phyloP scores from a whole-genome alignment of 306 rosid genomes.

The Quercus parvula region DNA sequence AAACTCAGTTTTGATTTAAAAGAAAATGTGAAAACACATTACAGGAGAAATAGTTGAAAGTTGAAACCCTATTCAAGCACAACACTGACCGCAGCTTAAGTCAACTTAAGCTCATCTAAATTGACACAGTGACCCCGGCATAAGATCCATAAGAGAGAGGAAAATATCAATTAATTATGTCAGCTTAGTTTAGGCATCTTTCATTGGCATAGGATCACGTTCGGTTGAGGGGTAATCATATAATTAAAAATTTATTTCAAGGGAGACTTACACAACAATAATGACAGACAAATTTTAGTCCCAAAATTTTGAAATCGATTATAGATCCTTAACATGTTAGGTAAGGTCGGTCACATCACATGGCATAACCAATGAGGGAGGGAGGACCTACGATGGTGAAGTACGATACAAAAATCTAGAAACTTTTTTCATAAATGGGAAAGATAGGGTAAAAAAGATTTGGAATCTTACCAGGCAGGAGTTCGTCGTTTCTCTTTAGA shows the following conservation, averaged over 20 bases:
- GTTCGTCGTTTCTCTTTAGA: conserved; percentile 72
- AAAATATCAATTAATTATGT: neutral
- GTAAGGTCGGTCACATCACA: no score
- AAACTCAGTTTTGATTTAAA: neutral
- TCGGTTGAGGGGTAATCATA: neutral
- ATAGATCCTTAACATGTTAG: no score
- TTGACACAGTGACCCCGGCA: neutral
- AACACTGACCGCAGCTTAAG: neutral
- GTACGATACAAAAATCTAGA: no score
- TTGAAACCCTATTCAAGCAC: neutral
- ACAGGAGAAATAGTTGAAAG: neutral
- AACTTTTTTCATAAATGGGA: neutral
- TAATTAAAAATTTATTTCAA: no score
- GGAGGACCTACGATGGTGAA: no score
- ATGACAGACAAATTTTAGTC: no score
- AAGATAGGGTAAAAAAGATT: neutral
- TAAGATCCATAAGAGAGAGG: neutral
- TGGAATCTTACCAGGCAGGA: conserved; percentile 81
- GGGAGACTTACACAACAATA: no score
- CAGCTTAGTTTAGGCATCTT: neutral
- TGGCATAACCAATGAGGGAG: no score
- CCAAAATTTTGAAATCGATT: no score
- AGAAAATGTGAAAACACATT: neutral
- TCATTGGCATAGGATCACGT: neutral
- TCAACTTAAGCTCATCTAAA: neutral